Evolutionary conservation across 306 rosid genomes (phyloP).

Genomic region (Quillaja saponaria): DNA sequence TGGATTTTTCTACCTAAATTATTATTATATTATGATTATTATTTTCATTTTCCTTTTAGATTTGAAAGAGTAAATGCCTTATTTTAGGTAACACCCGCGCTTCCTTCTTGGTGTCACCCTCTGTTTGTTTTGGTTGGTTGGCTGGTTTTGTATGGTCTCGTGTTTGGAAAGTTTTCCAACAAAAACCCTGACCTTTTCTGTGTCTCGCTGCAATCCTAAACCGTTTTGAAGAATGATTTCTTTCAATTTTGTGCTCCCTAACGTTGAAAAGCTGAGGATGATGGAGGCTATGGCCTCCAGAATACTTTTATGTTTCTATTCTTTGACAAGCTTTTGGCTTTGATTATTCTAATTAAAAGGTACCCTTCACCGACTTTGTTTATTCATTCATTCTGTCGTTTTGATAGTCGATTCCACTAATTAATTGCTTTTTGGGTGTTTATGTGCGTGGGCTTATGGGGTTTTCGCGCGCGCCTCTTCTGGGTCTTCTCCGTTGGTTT

Average conservation of each 20-base stretch:
- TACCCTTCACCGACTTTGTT: constrained; percentile 24
- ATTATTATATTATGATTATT: no score
- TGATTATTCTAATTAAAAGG: constrained; percentile 36
- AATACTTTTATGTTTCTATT: constrained; percentile 19
- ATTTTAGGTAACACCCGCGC: constrained; percentile 32
- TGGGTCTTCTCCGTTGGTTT: constrained; percentile 27
- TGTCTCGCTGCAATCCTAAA: no score
- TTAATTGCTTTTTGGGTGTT: constrained; percentile 18
- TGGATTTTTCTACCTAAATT: no score
- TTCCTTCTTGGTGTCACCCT: constrained; percentile 2
- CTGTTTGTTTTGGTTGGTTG: neutral
- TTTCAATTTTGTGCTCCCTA: neutral
- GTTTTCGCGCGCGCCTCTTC: constrained; percentile 39
- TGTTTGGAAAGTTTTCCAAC: no score
- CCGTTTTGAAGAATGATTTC: no score
- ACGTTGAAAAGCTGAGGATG: neutral
- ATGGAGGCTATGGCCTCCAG: constrained; percentile 13
- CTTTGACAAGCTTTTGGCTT: constrained; percentile 19
- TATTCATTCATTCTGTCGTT: constrained; percentile 1
- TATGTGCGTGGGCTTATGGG: constrained; percentile 13
- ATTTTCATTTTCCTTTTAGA: no score
- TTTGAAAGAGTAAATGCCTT: constrained; percentile 14
- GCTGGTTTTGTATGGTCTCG: no score
- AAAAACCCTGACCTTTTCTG: no score
- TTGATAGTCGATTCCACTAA: constrained; percentile 46